Percentiles rank a stretch among this genome's conserved stretches.
These are phyloP conservation scores for Wickerhamiella alocasiicola DNA, from an alignment of 805 yeast genomes.

Conservation along the genomic window DNA sequence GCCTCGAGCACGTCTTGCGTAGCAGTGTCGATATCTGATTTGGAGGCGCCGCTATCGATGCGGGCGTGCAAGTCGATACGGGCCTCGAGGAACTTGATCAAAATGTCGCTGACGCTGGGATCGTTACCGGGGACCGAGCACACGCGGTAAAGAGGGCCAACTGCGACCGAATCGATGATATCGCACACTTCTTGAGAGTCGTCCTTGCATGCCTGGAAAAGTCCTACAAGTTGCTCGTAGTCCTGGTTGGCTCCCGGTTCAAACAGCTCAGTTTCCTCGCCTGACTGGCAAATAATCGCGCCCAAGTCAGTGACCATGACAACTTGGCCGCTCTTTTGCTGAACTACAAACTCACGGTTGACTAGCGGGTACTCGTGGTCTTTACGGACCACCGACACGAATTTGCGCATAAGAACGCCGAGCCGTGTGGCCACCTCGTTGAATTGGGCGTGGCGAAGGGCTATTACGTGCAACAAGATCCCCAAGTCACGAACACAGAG, in stretches of 20 bases:
- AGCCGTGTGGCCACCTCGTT: not conserved
- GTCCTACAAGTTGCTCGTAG: not conserved
- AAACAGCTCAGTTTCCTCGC: not conserved
- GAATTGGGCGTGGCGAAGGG: constrained; percentile 2
- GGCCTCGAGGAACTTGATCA: constrained; percentile 1
- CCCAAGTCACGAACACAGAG: not conserved
- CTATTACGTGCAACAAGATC: not conserved
- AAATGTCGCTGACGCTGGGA: not conserved
- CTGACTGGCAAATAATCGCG: not conserved
- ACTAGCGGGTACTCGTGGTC: not conserved
- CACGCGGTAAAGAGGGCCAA: not conserved
- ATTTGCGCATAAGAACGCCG: not conserved
- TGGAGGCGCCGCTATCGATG: not conserved
- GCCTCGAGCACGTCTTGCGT: not conserved
- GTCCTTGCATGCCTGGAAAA: not conserved
- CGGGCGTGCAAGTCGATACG: constrained; percentile 2
- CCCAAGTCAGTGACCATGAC: constrained; percentile 4
- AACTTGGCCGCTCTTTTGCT: not conserved
- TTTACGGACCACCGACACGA: not conserved
- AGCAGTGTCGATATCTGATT: not conserved
- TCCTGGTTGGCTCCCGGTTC: not conserved
- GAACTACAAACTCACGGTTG: constrained; percentile 3
- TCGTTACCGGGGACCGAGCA: not conserved
- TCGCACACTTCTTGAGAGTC: not conserved
- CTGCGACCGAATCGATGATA: not conserved